These are phyloP conservation scores for Phoma sp. DNA, from an alignment of 2,329 filamentous ascomycete genomes.

Conservation along the genomic window DNA sequence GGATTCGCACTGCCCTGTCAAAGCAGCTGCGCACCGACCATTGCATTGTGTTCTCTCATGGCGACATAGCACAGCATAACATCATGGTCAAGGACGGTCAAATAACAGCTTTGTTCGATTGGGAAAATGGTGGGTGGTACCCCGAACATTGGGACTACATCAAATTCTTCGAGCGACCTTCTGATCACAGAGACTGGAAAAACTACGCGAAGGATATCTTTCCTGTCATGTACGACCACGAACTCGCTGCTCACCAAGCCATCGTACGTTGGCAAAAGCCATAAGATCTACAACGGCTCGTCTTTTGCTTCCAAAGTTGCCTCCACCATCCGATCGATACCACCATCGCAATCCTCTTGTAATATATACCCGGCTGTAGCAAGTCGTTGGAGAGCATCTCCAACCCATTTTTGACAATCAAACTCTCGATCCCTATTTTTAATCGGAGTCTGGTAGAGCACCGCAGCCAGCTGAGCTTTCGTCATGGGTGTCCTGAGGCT, in stretches of 20 bases:
- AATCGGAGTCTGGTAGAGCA: no score
- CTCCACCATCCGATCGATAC: neutral
- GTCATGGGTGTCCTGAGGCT: no score
- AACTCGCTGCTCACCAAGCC: constrained; percentile 1
- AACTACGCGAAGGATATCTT: constrained; percentile 2
- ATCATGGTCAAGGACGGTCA: neutral
- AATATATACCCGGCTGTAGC: no score
- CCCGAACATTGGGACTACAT: constrained; percentile 2
- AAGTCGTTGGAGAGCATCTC: no score
- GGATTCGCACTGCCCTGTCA: neutral
- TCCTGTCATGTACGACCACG: neutral
- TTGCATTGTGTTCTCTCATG: constrained; percentile 2
- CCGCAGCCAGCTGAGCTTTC: no score
- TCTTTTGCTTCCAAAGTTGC: constrained; percentile 2
- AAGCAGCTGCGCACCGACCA: neutral
- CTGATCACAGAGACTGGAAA: neutral
- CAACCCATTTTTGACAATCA: no score
- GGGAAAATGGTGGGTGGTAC: constrained; percentile 2
- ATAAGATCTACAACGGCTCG: neutral
- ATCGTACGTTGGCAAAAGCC: constrained; percentile 2
- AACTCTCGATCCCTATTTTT: no score
- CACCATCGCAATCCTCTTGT: no score
- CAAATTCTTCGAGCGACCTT: constrained; percentile 6
- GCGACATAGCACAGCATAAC: constrained; percentile 1
- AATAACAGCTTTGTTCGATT: neutral